Evolutionary conservation across 805 yeast species (phyloP).

Genomic region (Yarrowia sp.): DNA sequence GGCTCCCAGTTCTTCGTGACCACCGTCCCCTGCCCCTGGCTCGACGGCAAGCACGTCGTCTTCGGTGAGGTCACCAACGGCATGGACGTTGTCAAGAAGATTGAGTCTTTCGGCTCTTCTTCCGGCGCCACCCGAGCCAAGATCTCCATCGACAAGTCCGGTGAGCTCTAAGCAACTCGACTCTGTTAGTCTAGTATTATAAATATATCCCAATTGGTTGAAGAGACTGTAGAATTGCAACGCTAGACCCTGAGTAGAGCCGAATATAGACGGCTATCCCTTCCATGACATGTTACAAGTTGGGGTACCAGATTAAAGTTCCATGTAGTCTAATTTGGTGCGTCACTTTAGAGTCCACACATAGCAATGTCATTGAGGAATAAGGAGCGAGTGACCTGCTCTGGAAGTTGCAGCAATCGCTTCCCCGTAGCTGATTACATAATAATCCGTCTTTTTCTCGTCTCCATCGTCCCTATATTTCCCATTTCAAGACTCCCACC

Average conservation of each 20-base stretch:
- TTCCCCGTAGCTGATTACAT: too few relatives aligned
- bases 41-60: slow-evolving; percentile 94
- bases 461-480: not conserved
- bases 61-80: slow-evolving; percentile 93
- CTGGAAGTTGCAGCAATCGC: too few relatives aligned
- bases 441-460: not conserved
- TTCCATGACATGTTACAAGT: too few relatives aligned
- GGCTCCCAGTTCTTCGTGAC: slow-evolving; percentile 98
- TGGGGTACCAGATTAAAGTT: too few relatives aligned
- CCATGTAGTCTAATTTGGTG: too few relatives aligned
- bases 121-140: slow-evolving; percentile 72
- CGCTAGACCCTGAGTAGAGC: too few relatives aligned
- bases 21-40: slow-evolving; percentile 85
- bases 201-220: too few relatives aligned
- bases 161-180: slow-evolving; percentile 54
- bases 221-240: too few relatives aligned
- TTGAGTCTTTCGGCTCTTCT: slow-evolving; percentile 76
- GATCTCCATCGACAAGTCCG: slow-evolving; percentile 68
- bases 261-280: too few relatives aligned
- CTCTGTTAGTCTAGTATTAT: not conserved
- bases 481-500: not conserved
- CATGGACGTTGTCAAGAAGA: slow-evolving; percentile 80
- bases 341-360: too few relatives aligned
- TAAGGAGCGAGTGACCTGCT: too few relatives aligned
- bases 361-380: too few relatives aligned